Conservation (phyloP, 495 filamentous ascomycete species). For the Aspergillus bridgeri region DNA sequence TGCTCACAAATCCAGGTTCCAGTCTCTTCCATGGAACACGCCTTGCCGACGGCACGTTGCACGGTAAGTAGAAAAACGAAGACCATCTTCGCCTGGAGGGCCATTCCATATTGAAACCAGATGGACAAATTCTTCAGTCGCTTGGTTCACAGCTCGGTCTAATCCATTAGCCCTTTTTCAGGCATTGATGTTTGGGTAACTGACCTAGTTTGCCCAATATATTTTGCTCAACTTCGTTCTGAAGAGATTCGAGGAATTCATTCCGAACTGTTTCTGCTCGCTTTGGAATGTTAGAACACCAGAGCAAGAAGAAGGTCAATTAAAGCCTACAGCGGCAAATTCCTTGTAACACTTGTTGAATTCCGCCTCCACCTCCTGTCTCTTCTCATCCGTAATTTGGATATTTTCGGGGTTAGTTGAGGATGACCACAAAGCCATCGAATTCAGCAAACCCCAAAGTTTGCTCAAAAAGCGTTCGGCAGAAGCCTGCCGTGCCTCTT, state of each 20-base stretch:
- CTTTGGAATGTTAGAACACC: too few relatives aligned
- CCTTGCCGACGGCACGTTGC: conserved; percentile 55
- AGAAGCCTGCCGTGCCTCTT: conserved; percentile 39
- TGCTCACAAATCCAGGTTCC: conserved; percentile 35
- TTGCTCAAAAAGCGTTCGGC: conserved; percentile 46
- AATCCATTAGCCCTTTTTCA: too few relatives aligned
- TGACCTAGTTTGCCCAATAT: too few relatives aligned
- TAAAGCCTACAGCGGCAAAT: not conserved
- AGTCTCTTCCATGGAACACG: conserved; percentile 35
- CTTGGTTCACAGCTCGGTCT: too few relatives aligned
- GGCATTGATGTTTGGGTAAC: too few relatives aligned
- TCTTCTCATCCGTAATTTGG: conserved; percentile 13
- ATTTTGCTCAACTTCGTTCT: too few relatives aligned
- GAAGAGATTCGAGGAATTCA: too few relatives aligned
- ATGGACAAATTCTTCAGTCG: not conserved
- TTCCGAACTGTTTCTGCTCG: too few relatives aligned
- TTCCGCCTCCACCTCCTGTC: conserved; percentile 33
- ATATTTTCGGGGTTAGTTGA: conserved; percentile 21
- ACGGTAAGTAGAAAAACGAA: conserved; percentile 57
- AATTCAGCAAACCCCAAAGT: conserved; percentile 48
- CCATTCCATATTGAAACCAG: conserved; percentile 50
- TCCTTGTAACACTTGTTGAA: conserved; percentile 21
- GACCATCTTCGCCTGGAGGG: conserved; percentile 40
- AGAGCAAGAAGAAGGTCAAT: conserved; percentile 2
- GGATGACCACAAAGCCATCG: conserved; percentile 50